Percentiles rank a stretch among this genome's conserved stretches.
These are phyloP conservation scores for Coelastrella sp. DNA, from an alignment of 139 green algal genomes.

Conservation along the genomic window DNA sequence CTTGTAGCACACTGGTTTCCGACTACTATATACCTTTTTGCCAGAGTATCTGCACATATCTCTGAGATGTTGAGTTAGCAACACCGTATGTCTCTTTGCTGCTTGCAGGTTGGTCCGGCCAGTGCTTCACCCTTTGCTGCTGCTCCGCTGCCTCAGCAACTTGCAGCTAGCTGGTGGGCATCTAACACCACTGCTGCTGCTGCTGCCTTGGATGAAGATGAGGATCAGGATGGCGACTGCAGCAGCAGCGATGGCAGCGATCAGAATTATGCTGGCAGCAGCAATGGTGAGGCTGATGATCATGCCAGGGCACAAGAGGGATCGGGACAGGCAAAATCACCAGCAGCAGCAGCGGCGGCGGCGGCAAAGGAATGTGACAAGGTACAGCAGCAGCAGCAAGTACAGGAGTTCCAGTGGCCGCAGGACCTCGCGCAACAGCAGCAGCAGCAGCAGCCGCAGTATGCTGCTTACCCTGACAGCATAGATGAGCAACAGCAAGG, in stretches of 20 bases:
- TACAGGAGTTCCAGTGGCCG: neutral
- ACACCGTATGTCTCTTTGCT: neutral
- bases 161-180: constrained; percentile 53
- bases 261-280: neutral
- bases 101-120: constrained; percentile 31
- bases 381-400: neutral
- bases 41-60: too few species aligned
- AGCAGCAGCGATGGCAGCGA: constrained; percentile 22
- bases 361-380: neutral
- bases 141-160: constrained; percentile 29
- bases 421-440: neutral
- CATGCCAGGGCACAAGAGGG: too few species aligned
- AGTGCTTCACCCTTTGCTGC: constrained; percentile 33
- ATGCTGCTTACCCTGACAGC: too few species aligned
- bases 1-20: too few species aligned
- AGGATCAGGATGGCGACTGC: neutral
- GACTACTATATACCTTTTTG: too few species aligned
- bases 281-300: too few species aligned
- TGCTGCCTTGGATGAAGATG: constrained; percentile 1
- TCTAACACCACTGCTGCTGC: constrained; percentile 1
- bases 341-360: constrained; percentile 25
- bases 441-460: neutral
- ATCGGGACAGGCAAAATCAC: neutral
- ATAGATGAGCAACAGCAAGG: neutral
- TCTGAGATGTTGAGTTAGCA: too few species aligned